Evolutionary conservation across 768 basidiomycete genomes (phyloP), one percentile per base, ranked within the genome.

Genomic region (Rhizopogon rudus): DNA sequence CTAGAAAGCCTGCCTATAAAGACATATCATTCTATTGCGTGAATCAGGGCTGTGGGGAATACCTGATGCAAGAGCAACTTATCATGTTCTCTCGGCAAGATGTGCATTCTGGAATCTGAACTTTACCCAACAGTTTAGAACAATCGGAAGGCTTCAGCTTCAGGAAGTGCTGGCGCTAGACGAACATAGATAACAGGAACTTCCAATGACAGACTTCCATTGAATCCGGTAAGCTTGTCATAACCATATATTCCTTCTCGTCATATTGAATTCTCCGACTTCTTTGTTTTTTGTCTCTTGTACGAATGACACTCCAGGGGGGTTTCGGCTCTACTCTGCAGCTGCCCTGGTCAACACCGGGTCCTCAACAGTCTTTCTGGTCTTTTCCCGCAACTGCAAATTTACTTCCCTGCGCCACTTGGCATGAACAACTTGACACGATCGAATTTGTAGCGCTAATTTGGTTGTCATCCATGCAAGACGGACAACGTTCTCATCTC

Each of bases 61-160:
- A 78, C 77, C 77, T 91, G 87, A 65, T 88, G 86, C 25, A 93
- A 77, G 29, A 89, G 72, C 45, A 92, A 75, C 63, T 88, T 91
- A 54, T 82, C 87, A 52, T 84, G 77, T 66, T 93, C 91, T 57
- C 88, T 77, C 14, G 90, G 91, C 53, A 84, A 74, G 57, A 91
- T 73, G 61, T 82, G 80, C 88, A 92, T 91, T n/a, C 33, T 35
- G 22, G 41, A 46, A 3, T 14, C 17, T 33, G 8, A 33, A 9
- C 8, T 10, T 1, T 35, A 35, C 46, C 33, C 46, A 17, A 1
- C 46, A 48, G 17, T n/a, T 29, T 31, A n/a, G 44, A 44, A 35
- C 10, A 33, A 33, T 37, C 35, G 35, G 31, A 33, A 33, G 31
- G 31, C 31, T 25, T 25, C 25, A 25, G 25, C 31, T 37, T 37